These are phyloP conservation scores for Tulasnella sp. DNA, from an alignment of 768 basidiomycete genomes.

Conservation along the genomic window DNA sequence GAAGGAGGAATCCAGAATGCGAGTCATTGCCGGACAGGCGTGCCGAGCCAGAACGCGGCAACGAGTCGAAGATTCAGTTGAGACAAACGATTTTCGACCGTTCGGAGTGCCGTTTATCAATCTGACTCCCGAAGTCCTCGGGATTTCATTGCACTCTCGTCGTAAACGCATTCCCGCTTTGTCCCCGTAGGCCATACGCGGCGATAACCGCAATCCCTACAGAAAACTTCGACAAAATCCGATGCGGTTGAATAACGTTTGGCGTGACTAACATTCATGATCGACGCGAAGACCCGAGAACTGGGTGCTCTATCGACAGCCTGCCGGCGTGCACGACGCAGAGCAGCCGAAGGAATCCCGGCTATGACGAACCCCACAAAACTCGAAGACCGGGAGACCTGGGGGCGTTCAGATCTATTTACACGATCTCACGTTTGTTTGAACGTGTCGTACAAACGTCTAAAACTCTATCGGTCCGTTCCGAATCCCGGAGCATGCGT, in stretches of 20 bases:
- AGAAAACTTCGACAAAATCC: not conserved
- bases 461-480: conserved; percentile 26
- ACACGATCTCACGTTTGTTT: not conserved
- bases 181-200: conserved; percentile 1
- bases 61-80: not conserved
- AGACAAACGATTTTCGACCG: not conserved
- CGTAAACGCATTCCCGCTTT: not conserved
- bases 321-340: not conserved
- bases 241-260: not conserved
- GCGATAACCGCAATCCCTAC: not conserved
- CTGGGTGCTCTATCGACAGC: not conserved
- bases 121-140: not conserved
- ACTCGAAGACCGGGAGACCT: not conserved
- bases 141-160: not conserved
- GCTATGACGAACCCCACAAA: not conserved
- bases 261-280: not conserved
- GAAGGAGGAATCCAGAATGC: not conserved
- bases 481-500: conserved; percentile 18
- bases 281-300: conserved; percentile 1
- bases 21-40: not conserved
- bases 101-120: not conserved
- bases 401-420: not conserved
- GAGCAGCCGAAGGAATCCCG: not conserved
- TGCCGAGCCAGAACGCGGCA: not conserved
- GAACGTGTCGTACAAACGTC: conserved; percentile 12